Evolutionary conservation across 345 rosid species (phyloP), one percentile per base, ranked within the genome.

Genomic region (Gossypium arboreum): DNA sequence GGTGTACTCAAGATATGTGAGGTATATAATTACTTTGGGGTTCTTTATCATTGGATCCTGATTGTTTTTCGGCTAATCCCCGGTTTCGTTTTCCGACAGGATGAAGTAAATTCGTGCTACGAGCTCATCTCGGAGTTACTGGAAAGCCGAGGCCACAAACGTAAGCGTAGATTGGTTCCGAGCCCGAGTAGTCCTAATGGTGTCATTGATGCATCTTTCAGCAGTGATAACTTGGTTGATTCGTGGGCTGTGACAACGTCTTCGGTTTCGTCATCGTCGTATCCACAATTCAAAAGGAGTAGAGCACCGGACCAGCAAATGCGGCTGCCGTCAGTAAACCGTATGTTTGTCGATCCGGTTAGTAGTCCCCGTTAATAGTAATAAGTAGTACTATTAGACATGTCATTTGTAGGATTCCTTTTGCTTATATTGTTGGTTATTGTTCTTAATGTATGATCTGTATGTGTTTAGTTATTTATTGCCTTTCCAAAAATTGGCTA

Each of bases 221-320:
- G 90, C 81, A 84, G 82, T 13, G 92, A 94, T 29, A 89, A 84
- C 83, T 92, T 92, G 10, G 86, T 81, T 82, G 84, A 86, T 47
- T 86, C 88, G 0, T 92, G 97, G 97, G 79, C 78, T 68, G 56
- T 79, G 68, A 34, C 41, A 34, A 79, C 86, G 58, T 81, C 90
- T 29, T 74, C 84, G 1, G 63, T 81, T 70, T 85, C 93, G 10
- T 78, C 89, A 5, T 73, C 88, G 16, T 75, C 81, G 3, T 84
- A 79, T 66, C 87, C 88, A 57, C 75, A 44, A 50, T 73, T 84
- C 78, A 92, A 94, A 79, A 86, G 93, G 80, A 89, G 86, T 76
- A 91, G 90, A 71, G 70, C 82, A 34, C 87, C 83, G 58, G 89
- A 86, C 73, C 96, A 89, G 80, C 92, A 86, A 81, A 90, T 86